phyloP scores from a whole-genome alignment of 2,329 filamentous ascomycete species.

The Neofusicoccum kwambonambiense region DNA sequence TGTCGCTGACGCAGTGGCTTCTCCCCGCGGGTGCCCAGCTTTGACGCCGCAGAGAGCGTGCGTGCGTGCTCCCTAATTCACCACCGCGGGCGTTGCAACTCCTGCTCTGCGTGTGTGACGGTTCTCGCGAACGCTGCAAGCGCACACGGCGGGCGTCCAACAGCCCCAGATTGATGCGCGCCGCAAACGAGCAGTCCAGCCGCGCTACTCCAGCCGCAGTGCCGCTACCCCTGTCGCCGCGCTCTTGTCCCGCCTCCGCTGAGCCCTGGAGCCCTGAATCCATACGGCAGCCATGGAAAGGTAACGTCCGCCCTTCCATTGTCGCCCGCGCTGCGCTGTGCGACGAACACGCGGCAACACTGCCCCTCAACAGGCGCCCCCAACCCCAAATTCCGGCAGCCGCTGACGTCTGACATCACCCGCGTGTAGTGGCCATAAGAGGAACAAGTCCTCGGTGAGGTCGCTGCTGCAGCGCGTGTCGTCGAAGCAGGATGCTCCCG shows the following conservation, averaged over 20 bases:
- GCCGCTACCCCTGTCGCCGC: conserved; percentile 6
- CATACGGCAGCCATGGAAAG: conserved; percentile 9
- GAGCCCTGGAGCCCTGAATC: neutral
- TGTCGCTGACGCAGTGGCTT: neutral
- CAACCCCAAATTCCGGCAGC: neutral
- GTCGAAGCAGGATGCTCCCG: conserved; percentile 25
- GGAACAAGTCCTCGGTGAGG: conserved; percentile 42
- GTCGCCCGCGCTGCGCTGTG: neutral
- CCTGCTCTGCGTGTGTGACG: neutral
- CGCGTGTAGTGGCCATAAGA: conserved; percentile 29
- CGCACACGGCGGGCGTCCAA: neutral
- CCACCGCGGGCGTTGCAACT: neutral
- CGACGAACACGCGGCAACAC: neutral
- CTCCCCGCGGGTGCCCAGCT: neutral
- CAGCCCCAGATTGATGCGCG: neutral
- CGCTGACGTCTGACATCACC: conserved; percentile 12
- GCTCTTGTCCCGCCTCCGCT: conserved; percentile 7
- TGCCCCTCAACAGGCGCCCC: neutral
- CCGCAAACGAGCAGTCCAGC: neutral
- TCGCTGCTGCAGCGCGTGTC: conserved; percentile 37
- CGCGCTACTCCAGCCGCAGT: neutral
- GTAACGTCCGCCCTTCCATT: conserved; percentile 5
- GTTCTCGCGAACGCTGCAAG: neutral
- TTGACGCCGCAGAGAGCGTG: neutral
- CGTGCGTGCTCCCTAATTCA: conserved; percentile 7